Percentiles rank a stretch among this genome's conserved stretches.
These are phyloP conservation scores for Castanopsis chinensis DNA, from an alignment of 306 rosid species.

Conservation along the genomic window DNA sequence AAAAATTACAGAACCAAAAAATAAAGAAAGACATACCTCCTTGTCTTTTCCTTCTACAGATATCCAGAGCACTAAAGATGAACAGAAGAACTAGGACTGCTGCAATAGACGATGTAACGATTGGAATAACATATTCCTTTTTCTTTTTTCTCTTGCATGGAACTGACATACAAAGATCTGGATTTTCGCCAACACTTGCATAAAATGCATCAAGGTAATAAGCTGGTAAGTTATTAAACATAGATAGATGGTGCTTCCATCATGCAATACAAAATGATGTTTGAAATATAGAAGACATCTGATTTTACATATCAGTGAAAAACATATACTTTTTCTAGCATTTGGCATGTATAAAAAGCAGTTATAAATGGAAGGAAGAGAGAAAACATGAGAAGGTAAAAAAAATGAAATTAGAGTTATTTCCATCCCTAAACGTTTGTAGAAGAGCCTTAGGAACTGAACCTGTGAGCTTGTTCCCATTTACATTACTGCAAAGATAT, in stretches of 20 bases:
- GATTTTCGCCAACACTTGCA: conserved; percentile 27
- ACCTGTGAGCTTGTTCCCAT: conserved; percentile 23
- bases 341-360: background rate
- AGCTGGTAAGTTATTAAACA: background rate
- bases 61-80: background rate
- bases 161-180: conserved; percentile 2
- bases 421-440: conserved; percentile 2
- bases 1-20: background rate
- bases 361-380: background rate
- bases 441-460: conserved; percentile 20
- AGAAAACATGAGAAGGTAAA: background rate
- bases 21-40: background rate
- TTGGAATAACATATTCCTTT: conserved; percentile 24
- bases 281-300: background rate
- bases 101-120: conserved; percentile 14
- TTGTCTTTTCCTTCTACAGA: conserved; percentile 15
- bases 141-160: conserved; percentile 14
- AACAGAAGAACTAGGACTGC: conserved; percentile 4
- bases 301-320: no score
- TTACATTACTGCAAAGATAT: conserved; percentile 6
- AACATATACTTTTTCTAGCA: background rate
- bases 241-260: background rate
- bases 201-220: background rate
- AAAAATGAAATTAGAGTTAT: background rate
- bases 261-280: background rate